A percentile compares a stretch with the other conserved stretches of the same genome.
Conservation (phyloP, 2,329 filamentous ascomycete genomes). For the Phaeosphaeria sp. region DNA sequence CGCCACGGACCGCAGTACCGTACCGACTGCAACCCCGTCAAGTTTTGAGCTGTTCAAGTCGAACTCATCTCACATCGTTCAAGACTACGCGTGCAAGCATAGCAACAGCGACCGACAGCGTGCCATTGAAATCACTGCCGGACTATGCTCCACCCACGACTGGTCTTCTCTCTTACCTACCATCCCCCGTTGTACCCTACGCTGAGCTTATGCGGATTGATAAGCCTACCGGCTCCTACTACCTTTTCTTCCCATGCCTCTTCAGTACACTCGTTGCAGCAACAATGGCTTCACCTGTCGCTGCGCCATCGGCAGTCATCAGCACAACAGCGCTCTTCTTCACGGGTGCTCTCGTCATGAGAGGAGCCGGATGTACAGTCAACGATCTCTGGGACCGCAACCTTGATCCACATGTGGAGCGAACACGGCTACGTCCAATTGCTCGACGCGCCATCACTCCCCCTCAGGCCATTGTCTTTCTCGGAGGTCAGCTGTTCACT, state of each 20-base stretch:
- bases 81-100: slow-evolving; percentile 10
- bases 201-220: slow-evolving; percentile 82
- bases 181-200: slow-evolving; percentile 75
- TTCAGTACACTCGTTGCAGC: slow-evolving; percentile 85
- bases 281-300: slow-evolving; percentile 68
- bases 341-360: slow-evolving; percentile 81
- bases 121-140: slow-evolving; percentile 18
- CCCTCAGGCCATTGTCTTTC: slow-evolving; percentile 73
- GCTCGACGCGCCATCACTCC: slow-evolving; percentile 79
- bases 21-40: not conserved
- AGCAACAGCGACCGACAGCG: slow-evolving; percentile 23
- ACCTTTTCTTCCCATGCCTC: slow-evolving; percentile 84
- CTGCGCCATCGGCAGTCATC: slow-evolving; percentile 66
- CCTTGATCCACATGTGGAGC: slow-evolving; percentile 78
- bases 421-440: slow-evolving; percentile 80
- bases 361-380: slow-evolving; percentile 85
- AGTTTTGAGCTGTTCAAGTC: not conserved
- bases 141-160: slow-evolving; percentile 72
- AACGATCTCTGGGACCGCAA: slow-evolving; percentile 92
- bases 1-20: not conserved
- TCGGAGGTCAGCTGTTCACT: slow-evolving; percentile 74
- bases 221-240: slow-evolving; percentile 82
- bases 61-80: not conserved
- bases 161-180: slow-evolving; percentile 74
- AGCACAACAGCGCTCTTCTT: slow-evolving; percentile 73